Evolutionary conservation across 2,329 filamentous ascomycete genomes (phyloP).

Genomic region (Penicillium sp.): DNA sequence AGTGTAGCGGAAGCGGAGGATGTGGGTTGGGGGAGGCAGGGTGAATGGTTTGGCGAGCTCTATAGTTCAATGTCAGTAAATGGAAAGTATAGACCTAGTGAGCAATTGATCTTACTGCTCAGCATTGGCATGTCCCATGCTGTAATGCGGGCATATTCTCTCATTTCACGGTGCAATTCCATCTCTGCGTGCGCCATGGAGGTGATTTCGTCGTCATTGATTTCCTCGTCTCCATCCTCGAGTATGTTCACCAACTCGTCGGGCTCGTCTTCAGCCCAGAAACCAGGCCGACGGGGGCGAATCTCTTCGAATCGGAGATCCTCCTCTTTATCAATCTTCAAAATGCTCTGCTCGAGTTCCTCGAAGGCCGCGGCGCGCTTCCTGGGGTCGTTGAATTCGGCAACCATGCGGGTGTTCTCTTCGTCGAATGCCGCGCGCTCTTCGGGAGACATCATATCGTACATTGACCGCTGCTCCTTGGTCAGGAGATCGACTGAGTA

Average conservation of each 20-base stretch:
- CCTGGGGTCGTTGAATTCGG: slow-evolving; percentile 37
- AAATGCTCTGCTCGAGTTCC: slow-evolving; percentile 33
- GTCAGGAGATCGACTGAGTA: slow-evolving; percentile 37
- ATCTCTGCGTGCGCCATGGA: slow-evolving; percentile 80
- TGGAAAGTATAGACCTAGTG: neutral
- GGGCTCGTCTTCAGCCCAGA: slow-evolving; percentile 46
- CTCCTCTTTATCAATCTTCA: slow-evolving; percentile 31
- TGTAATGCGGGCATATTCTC: slow-evolving; percentile 80
- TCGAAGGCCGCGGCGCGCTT: slow-evolving; percentile 29
- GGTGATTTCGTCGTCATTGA: slow-evolving; percentile 77
- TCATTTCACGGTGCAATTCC: slow-evolving; percentile 80
- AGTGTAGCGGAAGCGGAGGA: slow-evolving; percentile 93
- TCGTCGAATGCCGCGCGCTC: slow-evolving; percentile 37
- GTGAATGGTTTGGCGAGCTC: slow-evolving; percentile 82
- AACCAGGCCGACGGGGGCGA: slow-evolving; percentile 29
- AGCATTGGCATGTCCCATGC: slow-evolving; percentile 96
- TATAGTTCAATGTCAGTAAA: slow-evolving; percentile 37
- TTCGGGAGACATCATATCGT: slow-evolving; percentile 39
- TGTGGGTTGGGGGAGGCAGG: slow-evolving; percentile 60
- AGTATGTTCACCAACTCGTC: slow-evolving; percentile 42
- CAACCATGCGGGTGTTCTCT: slow-evolving; percentile 35
- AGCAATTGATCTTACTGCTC: slow-evolving; percentile 60
- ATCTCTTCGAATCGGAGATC: slow-evolving; percentile 31
- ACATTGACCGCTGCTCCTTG: slow-evolving; percentile 37
- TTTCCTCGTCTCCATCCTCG: slow-evolving; percentile 55